These are phyloP conservation scores for Colletotrichum caudatum DNA, from an alignment of 2,329 filamentous ascomycete genomes.

Conservation along the genomic window DNA sequence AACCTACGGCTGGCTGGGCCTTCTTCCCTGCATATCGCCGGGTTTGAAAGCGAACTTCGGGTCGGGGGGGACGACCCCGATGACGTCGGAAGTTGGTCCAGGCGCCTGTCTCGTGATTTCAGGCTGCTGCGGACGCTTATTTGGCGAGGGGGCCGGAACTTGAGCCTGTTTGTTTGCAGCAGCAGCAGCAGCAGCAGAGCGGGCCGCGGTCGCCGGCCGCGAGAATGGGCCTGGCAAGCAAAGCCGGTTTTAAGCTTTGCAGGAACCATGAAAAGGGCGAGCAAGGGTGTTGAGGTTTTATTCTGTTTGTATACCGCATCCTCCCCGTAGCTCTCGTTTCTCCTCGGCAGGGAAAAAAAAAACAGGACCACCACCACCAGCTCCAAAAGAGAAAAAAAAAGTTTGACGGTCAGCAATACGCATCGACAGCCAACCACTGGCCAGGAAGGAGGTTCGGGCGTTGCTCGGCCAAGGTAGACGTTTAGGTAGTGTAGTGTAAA, in stretches of 20 bases:
- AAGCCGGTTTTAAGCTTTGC: constrained; percentile 6
- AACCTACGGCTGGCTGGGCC: neutral
- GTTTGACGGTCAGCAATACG: constrained; percentile 11
- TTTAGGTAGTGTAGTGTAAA: neutral
- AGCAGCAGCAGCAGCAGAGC: constrained; percentile 6
- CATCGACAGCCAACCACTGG: constrained; percentile 13
- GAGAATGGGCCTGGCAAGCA: constrained; percentile 32
- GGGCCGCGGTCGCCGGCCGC: constrained; percentile 23
- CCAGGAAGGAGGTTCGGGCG: constrained; percentile 6
- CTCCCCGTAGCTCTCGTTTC: neutral
- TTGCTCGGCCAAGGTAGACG: constrained; percentile 12
- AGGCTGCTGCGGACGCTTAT: constrained; percentile 36
- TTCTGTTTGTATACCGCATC: neutral
- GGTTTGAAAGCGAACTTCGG: neutral
- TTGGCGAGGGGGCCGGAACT: constrained; percentile 28
- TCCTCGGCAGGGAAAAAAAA: constrained; percentile 9
- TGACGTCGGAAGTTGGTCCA: constrained; percentile 37
- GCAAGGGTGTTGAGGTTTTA: constrained; percentile 6
- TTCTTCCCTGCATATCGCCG: neutral
- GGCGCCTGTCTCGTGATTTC: constrained; percentile 40
- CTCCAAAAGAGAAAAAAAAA: no score
- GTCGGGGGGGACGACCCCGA: neutral
- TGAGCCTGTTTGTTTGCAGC: constrained; percentile 5
- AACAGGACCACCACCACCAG: neutral
- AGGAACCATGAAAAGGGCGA: constrained; percentile 4